phyloP scores from a whole-genome alignment of 306 rosid species.

The Acacia confusa region DNA sequence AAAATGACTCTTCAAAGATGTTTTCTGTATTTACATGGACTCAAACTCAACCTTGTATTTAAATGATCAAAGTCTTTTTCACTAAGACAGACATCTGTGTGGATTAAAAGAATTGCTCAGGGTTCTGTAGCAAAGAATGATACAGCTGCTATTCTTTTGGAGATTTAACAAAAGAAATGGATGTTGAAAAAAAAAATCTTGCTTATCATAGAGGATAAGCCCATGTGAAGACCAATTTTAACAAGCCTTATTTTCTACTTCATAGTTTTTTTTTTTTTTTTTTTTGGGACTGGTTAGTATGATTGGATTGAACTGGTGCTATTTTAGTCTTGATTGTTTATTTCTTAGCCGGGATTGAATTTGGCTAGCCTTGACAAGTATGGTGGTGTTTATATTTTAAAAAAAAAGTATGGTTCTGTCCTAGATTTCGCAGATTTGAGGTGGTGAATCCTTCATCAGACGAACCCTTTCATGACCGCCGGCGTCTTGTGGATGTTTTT shows the following conservation, averaged over 20 bases:
- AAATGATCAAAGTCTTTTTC: too few relatives aligned
- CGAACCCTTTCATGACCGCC: not conserved
- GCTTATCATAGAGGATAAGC: not conserved
- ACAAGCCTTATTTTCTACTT: not conserved
- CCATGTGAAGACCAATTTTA: not conserved
- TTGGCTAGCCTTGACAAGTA: not conserved
- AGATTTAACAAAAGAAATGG: not conserved
- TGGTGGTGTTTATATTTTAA: too few relatives aligned
- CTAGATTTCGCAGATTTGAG: not conserved
- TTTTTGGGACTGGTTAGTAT: not conserved
- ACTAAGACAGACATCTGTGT: too few relatives aligned
- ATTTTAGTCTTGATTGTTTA: not conserved
- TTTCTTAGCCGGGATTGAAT: not conserved
- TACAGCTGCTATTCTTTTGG: too few relatives aligned
- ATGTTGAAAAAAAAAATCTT: not conserved
- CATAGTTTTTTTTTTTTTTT: not conserved
- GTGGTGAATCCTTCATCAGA: not conserved
- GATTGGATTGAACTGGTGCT: not conserved
- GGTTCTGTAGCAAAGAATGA: too few relatives aligned
- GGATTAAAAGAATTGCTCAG: too few relatives aligned
- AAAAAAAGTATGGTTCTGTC: not conserved
- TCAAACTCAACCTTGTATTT: too few relatives aligned
- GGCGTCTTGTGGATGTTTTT: not conserved
- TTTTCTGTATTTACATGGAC: too few relatives aligned
- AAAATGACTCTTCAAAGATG: too few relatives aligned